Evolutionary conservation across 805 yeast genomes (phyloP), one percentile per base, ranked within the genome.

Genomic region (Nakazawaea laoshanensis): DNA sequence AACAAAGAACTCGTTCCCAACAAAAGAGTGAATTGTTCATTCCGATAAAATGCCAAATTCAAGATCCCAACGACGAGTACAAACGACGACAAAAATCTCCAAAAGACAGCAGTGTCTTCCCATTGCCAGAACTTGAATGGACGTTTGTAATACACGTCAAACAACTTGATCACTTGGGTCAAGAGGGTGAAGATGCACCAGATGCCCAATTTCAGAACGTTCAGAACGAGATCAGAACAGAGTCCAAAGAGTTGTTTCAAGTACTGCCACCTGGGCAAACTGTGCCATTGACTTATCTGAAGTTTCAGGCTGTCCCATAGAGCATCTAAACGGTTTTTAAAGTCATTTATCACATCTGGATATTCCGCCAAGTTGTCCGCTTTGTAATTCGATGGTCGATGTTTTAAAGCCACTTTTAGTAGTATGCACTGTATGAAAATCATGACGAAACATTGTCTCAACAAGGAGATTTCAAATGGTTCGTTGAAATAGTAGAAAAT

Each of bases 51-150:
- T 2, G 42, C 9, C 3, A 48, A 13, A 29, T 55, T 57, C 5
- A 42, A 17, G 7, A 33, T 13, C 1, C 42, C 27, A 11, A 50
- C 36, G 3, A 31, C 7, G 7, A 29, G 15, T 7, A 53, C 42
- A 42, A 77, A 78, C 5, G 56, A 47, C 1, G 53, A 47, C 7
- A 86, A 45, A 48, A 82, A 85, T 42, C 57, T 60, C 87, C 86
- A 82, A 52, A 71, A 83, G 24, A 51, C 57, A 7, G 36, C 45
- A 37, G 70, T 71, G 4, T 70, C 64, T 43, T 67, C 63, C 96
- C 96, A 87, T 53, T 85, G 94, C 96, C 96, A 87, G 48, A 87
- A 84, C 24, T 65, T 53, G 30, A 63, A 65, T 2, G 86, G 77
- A 38, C 94, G 60, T 34, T 63, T 59, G 47, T 72, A 80, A 48